Evolutionary conservation across 805 yeast genomes (phyloP), one percentile per base, ranked within the genome.

Genomic region (Starmerella kuoi): DNA sequence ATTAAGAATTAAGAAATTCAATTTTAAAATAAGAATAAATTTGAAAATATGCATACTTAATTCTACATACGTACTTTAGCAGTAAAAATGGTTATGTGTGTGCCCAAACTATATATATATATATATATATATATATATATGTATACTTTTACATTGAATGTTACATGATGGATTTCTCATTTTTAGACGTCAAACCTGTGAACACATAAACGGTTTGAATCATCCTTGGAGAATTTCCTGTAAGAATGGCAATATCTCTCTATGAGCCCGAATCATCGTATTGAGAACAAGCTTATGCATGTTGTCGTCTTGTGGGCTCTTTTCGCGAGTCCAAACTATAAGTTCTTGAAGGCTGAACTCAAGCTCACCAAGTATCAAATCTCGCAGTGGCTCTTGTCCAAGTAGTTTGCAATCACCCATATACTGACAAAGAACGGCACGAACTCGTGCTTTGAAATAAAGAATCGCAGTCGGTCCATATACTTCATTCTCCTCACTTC

Each of bases 301-400:
- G 6, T 17, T 32, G 2, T 6, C 15, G 7, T 38, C 28, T 1
- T 18, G 22, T 4, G 35, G 17, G 28, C 32, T 37, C 3, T 12
- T 12, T 3, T 35, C 30, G 4, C 14, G 31, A 5, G 33, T 31
- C 8, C 35, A 30, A 8, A 17, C 38, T 5, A n/a, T 9, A 19
- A 51, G 47, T 37, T 48, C 50, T 7, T 26, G 24, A 14, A 63
- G 47, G n/a, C 61, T 47, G 25, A 49, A 50, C 2, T 49, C 27
- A 14, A 86, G 54, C 56, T 87, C 97, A 5, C 63, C 59, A 41
- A 72, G 72, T 50, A 83, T 84, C 6, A 81, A 58, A 31, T 70
- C 66, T 0, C 88, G 73, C 14, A 81, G 63, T 1, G 96, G 96
- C 40, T 71, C 71, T 24, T 59, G 64, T 27, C 76, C 73, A 5